Conservation (phyloP, 805 yeast genomes). For the Nakazawaea ernobii region DNA sequence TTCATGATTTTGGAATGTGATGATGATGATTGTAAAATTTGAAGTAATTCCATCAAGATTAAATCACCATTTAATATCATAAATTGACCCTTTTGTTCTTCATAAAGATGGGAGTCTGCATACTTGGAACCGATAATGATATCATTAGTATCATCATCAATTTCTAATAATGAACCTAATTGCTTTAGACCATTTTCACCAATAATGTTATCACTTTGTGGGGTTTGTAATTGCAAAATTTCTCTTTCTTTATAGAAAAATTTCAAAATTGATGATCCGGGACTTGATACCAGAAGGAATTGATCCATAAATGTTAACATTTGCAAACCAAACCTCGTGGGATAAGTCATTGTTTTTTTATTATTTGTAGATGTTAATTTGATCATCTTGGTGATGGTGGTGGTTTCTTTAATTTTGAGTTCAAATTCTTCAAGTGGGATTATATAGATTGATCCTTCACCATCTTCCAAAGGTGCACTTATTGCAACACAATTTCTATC, state of each 20-base stretch:
- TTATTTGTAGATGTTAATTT: neutral
- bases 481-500: conserved; percentile 38
- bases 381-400: neutral
- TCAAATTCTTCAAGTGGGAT: conserved; percentile 23
- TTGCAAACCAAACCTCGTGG: conserved; percentile 37
- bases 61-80: conserved; percentile 14
- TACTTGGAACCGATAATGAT: conserved; percentile 40
- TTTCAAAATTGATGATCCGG: conserved; percentile 42
- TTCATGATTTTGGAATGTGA: conserved; percentile 27
- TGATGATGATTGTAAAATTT: conserved; percentile 5
- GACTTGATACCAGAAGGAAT: conserved; percentile 41
- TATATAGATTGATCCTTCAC: conserved; percentile 37
- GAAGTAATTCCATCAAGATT: conserved; percentile 4
- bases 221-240: conserved; percentile 22
- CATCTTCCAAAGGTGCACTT: conserved; percentile 44
- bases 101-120: conserved; percentile 21
- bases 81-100: conserved; percentile 13
- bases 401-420: neutral
- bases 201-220: conserved; percentile 20
- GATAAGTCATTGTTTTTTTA: conserved; percentile 16
- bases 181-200: conserved; percentile 39
- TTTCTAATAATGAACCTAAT: conserved; percentile 29
- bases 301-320: conserved; percentile 26
- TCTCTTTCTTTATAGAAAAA: conserved; percentile 25
- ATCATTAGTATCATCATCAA: conserved; percentile 32